Percentiles rank a stretch among this genome's conserved stretches.
Conservation (phyloP, 2,329 filamentous ascomycete genomes). For the Polytolypa hystricis region DNA sequence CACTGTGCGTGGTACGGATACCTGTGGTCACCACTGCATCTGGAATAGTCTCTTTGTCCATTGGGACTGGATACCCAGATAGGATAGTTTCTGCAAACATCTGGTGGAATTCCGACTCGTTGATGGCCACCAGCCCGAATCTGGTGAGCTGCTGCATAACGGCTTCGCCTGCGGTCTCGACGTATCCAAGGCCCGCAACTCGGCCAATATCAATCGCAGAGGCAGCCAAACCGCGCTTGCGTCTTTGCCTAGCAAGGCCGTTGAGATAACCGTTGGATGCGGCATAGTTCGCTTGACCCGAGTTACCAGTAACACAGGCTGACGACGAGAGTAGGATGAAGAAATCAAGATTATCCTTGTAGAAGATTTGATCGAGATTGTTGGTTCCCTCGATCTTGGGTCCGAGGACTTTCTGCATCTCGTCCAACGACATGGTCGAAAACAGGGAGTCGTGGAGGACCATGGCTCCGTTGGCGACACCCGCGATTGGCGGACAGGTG, state of each 20-base stretch:
- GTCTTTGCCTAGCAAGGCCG: conserved; percentile 21
- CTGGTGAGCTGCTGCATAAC: not conserved
- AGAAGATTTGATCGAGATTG: conserved; percentile 15
- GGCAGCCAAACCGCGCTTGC: conserved; percentile 27
- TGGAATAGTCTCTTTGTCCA: no score
- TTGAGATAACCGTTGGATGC: conserved; percentile 28
- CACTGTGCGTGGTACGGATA: no score
- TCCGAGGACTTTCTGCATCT: conserved; percentile 7
- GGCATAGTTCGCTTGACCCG: conserved; percentile 26
- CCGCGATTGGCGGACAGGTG: conserved; percentile 9
- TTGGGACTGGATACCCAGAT: conserved; percentile 28
- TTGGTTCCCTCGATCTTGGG: conserved; percentile 20
- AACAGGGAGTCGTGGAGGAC: conserved; percentile 17
- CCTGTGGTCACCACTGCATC: no score
- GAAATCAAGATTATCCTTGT: conserved; percentile 15
- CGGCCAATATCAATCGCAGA: conserved; percentile 30
- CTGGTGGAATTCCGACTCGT: conserved; percentile 44
- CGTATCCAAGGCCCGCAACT: conserved; percentile 34
- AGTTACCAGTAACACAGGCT: conserved; percentile 22
- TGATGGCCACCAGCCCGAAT: no score
- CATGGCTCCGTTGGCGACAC: conserved; percentile 10
- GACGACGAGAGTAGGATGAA: conserved; percentile 26
- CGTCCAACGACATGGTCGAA: conserved; percentile 16
- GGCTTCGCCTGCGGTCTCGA: conserved; percentile 12
- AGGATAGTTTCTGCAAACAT: conserved; percentile 43